Base-by-base conservation (phyloP, 148 eudicot species). In the Fallopia convolvulus region DNA sequence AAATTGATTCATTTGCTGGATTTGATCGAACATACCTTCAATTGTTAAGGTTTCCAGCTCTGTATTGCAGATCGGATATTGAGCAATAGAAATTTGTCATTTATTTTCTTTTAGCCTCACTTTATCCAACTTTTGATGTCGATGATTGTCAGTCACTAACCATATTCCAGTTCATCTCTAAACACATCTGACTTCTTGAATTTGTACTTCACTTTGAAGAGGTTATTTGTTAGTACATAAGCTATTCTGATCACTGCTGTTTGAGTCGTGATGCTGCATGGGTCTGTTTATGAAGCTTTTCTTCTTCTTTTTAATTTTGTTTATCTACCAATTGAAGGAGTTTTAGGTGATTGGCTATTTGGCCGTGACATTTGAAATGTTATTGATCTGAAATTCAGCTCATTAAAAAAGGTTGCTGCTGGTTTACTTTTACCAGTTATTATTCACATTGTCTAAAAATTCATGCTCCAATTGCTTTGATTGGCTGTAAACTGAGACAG, bases 61-160 rank as follows among this genome's bases (percentile, higher is more conserved):
- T 66, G 44, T 66, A 32, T 33, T 68, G 46, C 72, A 68, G 46
- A 68, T 68, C 23, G 72, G 44, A 33, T 68, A 68, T 68, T 68
- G 46, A 30, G 23, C 72, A 14, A 68, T 36, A 68, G 72, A 36
- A 33, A 68, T 36, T 68, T 68, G 46, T 66, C 44, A 66, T 66
- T 2, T 63, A 2, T 63, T 9, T 56, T 56, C 8, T 20, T 53
- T 53, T 53, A 4, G 21, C 58, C 58, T 53, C 55, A 14, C 18
- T 58, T 60, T 7, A 18, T 60, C 68, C 36, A 60, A 21, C 9
- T 60, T 26, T 60, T 65, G 71, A 32, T 65, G 71, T 2, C 13
- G 6, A 65, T 61, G 68, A 8, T 61, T 26, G 4, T 4, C 70
- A 30, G 4, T 4, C 70, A 63, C 70, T 63, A 26, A 26, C 17